Base-by-base conservation (phyloP, 768 basidiomycete genomes). In the Tricholoma matsutake region DNA sequence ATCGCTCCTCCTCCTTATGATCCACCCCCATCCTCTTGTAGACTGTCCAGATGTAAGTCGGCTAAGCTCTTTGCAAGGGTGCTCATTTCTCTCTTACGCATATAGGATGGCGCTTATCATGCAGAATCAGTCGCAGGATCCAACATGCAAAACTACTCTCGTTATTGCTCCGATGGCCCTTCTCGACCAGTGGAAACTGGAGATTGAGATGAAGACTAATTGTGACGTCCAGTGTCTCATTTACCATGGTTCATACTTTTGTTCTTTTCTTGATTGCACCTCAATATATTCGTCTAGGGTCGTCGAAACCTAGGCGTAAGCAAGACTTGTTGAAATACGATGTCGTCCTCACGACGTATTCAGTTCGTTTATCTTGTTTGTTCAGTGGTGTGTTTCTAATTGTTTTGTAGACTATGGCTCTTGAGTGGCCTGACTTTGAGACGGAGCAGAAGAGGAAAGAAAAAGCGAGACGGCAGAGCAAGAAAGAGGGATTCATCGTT, bases 151-250 rank as follows among this genome's bases (percentile, higher is more conserved):
- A 71, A 83, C 85, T 0, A 91, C 83, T 22, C 78, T 93, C 0
- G 84, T 93, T 59, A 69, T 92, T 25, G 86, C 87, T 1, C 87
- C 86, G 6, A 71, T 86, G 14, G 86, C 88, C 1, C 73, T 92
- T 7, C 76, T 91, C 10, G 79, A 84, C 54, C 91, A 92, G 61
- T 87, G 86, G 86, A 80, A 82, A 66, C 67, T 76, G 32, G 86
- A 87, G 71, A 81, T 84, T 31, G 83, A 87, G 68, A 75, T 78
- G 51, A 84, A 84, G 74, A 83, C 84, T 1, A 80, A 79, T 61
- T 73, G 74, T 41, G 74, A 71, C 7, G 66, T 86, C 31, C 77
- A 75, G 31, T 82, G 84, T 56, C 69, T 82, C 3, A 83, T 90
- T 34, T 88, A 91, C 68, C 89, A 91, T 66, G 89, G 81, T 80